Evolutionary conservation across 2,329 filamentous ascomycete genomes (phyloP).

Genomic region (Chrysoporthe austroafricana): DNA sequence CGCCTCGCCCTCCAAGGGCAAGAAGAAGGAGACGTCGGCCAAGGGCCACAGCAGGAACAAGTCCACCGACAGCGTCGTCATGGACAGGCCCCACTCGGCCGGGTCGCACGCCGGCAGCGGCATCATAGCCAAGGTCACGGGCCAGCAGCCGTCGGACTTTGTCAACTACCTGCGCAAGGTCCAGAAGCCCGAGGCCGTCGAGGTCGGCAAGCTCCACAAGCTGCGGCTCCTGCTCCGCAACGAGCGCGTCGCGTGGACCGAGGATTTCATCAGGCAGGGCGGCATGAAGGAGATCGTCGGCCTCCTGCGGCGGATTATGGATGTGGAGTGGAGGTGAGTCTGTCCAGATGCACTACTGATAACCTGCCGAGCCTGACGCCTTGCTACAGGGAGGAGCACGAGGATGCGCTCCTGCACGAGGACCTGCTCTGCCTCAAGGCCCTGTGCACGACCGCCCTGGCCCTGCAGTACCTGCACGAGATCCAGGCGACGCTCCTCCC

Average conservation of each 20-base stretch:
- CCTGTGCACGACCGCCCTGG: constrained; percentile 86
- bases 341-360: not conserved
- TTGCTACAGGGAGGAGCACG: constrained; percentile 79
- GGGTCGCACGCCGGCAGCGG: constrained; percentile 59
- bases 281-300: constrained; percentile 92
- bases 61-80: constrained; percentile 70
- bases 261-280: constrained; percentile 84
- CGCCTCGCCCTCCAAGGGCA: constrained; percentile 73
- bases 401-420: constrained; percentile 91
- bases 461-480: constrained; percentile 77
- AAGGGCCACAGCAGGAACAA: constrained; percentile 71
- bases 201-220: constrained; percentile 96
- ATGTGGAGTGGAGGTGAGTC: constrained; percentile 89
- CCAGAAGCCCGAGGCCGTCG: constrained; percentile 79
- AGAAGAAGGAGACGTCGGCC: constrained; percentile 66
- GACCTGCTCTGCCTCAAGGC: constrained; percentile 92
- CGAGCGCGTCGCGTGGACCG: constrained; percentile 94
- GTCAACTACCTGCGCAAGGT: constrained; percentile 83
- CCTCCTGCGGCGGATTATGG: constrained; percentile 88
- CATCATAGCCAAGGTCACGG: constrained; percentile 71
- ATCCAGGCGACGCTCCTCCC: constrained; percentile 85
- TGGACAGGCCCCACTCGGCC: constrained; percentile 60
- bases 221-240: constrained; percentile 86
- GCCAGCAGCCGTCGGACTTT: constrained; percentile 79
- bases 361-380: constrained; percentile 33